A percentile compares a stretch with the other conserved stretches of the same genome.
Conservation (phyloP, 495 filamentous ascomycete species). For the Pseudoneurospora amorphoporcata region DNA sequence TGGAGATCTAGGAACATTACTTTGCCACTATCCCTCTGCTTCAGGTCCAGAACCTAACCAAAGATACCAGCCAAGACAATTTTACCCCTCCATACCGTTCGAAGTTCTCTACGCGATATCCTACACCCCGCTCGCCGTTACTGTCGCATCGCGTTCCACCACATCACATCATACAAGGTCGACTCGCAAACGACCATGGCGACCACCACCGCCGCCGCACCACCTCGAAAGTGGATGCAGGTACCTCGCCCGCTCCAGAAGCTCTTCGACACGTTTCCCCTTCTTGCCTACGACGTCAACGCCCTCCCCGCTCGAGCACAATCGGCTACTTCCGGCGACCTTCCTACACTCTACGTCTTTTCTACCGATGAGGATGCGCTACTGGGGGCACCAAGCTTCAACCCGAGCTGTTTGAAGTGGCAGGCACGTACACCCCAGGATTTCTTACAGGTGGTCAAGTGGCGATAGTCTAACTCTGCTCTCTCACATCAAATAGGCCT, state of each 20-base stretch:
- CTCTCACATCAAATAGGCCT: constrained; percentile 46
- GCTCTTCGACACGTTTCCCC: constrained; percentile 76
- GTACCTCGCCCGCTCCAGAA: constrained; percentile 68
- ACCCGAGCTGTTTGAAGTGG: constrained; percentile 92
- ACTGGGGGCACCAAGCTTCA: constrained; percentile 64
- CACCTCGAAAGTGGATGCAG: constrained; percentile 16
- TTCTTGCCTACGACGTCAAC: constrained; percentile 66
- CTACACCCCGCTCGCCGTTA: background rate
- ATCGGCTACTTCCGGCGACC: constrained; percentile 32
- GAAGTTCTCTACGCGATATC: background rate
- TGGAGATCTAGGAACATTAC: background rate
- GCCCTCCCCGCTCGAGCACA: constrained; percentile 60
- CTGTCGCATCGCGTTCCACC: background rate
- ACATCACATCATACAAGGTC: background rate
- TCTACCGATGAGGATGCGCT: constrained; percentile 52
- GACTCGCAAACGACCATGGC: background rate
- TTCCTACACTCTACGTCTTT: constrained; percentile 68
- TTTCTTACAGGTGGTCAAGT: background rate
- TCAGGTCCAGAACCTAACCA: background rate
- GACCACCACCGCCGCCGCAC: background rate
- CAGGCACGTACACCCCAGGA: constrained; percentile 51
- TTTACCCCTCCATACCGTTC: background rate
- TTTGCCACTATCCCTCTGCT: background rate
- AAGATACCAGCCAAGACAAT: background rate
- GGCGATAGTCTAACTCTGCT: background rate